phyloP scores from a whole-genome alignment of 2,329 filamentous ascomycete species.

The Microdochium trichocladiopsis region DNA sequence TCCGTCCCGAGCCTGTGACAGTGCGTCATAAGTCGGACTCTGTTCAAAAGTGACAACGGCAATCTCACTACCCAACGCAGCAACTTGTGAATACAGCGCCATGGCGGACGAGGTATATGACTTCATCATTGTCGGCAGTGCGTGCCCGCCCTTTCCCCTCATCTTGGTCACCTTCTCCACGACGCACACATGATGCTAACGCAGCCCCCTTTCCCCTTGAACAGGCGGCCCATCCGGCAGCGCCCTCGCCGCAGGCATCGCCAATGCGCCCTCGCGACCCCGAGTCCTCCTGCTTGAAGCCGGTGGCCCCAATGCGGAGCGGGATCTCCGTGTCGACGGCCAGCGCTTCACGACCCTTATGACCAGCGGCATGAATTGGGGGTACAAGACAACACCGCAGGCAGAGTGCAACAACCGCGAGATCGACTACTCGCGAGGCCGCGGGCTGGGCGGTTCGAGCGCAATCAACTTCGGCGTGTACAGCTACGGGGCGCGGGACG shows the following conservation, averaged over 20 bases:
- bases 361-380: constrained; percentile 42
- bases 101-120: constrained; percentile 12
- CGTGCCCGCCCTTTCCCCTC: constrained; percentile 2
- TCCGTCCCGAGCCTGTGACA: too few relatives aligned
- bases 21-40: too few relatives aligned
- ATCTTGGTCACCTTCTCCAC: background rate
- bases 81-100: background rate
- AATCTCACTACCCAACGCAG: too few relatives aligned
- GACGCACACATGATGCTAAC: background rate
- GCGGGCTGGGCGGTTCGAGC: constrained; percentile 41
- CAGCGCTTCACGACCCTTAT: constrained; percentile 47
- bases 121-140: constrained; percentile 27
- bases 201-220: background rate
- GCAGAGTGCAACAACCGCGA: constrained; percentile 31
- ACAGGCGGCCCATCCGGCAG: constrained; percentile 54
- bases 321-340: constrained; percentile 38
- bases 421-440: constrained; percentile 41
- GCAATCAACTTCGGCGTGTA: constrained; percentile 50
- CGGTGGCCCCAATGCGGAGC: constrained; percentile 41
- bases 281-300: constrained; percentile 55
- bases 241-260: constrained; percentile 44
- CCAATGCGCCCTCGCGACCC: constrained; percentile 36
- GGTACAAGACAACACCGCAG: constrained; percentile 42
- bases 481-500: constrained; percentile 46
- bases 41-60: too few relatives aligned